phyloP scores from a whole-genome alignment of 179 eudicot species.

The Patellifolia procumbens region DNA sequence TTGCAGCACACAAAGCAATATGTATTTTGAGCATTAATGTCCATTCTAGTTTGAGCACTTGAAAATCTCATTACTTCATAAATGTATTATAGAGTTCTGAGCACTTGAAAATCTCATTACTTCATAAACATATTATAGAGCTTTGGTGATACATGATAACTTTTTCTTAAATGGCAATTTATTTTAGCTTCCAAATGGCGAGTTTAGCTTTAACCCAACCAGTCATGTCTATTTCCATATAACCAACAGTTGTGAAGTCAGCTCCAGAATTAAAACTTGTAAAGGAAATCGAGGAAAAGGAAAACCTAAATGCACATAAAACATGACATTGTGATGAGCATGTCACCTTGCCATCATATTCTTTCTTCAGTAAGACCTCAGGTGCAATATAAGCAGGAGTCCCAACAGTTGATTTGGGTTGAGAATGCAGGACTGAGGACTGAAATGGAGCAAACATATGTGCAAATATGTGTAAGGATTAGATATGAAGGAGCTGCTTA shows the following conservation, averaged over 20 bases:
- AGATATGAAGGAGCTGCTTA: not conserved
- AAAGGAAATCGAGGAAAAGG: not conserved
- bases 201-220: not conserved
- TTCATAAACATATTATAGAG: not conserved
- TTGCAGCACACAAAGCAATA: not conserved
- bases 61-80: not conserved
- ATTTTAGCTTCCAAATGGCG: not conserved
- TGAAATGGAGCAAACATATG: slow-evolving; percentile 33
- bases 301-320: not conserved
- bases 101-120: not conserved
- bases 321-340: not conserved
- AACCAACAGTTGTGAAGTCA: not conserved
- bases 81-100: no score
- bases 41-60: not conserved
- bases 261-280: not conserved
- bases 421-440: slow-evolving; percentile 96
- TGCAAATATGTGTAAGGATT: slow-evolving; percentile 7
- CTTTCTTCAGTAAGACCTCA: slow-evolving; percentile 83
- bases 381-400: slow-evolving; percentile 99
- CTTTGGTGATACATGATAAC: no score
- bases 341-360: slow-evolving; percentile 91
- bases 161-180: no score
- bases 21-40: not conserved
- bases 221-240: not conserved
- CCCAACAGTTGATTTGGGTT: slow-evolving; percentile 96